Conservation (phyloP, 305 asterid genomes). For the Fraxinus latifolia region DNA sequence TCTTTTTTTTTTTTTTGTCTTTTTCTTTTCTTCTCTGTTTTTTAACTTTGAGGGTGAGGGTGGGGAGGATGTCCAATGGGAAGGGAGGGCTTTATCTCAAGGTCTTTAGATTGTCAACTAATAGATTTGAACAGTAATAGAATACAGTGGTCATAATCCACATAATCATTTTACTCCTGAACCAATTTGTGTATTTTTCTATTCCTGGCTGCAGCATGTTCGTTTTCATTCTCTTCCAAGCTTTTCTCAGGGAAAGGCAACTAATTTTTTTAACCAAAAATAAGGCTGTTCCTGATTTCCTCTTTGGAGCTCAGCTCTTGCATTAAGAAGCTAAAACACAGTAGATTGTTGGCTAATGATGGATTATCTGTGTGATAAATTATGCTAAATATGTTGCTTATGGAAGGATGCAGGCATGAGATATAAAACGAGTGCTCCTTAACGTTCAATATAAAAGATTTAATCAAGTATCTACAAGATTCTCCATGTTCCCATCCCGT, state of each 20-base stretch:
- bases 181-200: neutral
- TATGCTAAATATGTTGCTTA: neutral
- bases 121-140: neutral
- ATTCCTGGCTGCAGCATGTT: neutral
- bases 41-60: neutral
- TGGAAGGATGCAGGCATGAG: constrained; percentile 3
- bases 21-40: neutral
- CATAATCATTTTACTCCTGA: neutral
- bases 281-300: neutral
- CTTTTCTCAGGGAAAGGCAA: neutral
- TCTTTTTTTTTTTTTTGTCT: neutral
- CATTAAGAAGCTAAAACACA: neutral
- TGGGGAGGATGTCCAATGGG: neutral
- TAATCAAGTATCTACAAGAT: neutral
- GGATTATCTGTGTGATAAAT: neutral
- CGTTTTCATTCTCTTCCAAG: neutral
- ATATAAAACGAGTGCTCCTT: neutral
- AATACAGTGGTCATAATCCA: neutral
- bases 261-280: neutral
- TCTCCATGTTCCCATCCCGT: neutral
- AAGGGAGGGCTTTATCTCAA: neutral
- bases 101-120: neutral
- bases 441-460: neutral
- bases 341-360: neutral
- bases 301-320: neutral